These are phyloP conservation scores for Vaccinium macrocarpon DNA, from an alignment of 148 eudicot species.

Conservation along the genomic window DNA sequence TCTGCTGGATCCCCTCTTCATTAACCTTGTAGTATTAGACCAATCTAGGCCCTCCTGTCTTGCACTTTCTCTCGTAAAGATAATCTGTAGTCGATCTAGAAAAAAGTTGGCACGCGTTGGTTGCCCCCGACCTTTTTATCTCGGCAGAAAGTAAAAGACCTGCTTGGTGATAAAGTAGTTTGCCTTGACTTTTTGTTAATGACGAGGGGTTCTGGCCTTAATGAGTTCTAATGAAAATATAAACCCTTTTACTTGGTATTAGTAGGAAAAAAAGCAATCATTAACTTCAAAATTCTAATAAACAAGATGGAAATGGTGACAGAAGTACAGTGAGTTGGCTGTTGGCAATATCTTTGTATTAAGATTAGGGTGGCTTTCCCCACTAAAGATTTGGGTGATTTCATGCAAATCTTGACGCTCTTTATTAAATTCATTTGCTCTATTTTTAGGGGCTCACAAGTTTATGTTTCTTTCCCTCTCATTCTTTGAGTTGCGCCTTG, in stretches of 20 bases:
- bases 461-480: background rate
- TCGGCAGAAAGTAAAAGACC: background rate
- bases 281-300: background rate
- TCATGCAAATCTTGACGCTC: conserved; percentile 1
- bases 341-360: background rate
- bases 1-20: background rate
- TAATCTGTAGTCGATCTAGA: background rate
- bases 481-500: background rate
- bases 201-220: background rate
- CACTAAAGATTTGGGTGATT: background rate
- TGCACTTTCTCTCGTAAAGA: background rate
- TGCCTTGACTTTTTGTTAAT: background rate
- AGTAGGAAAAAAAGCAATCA: background rate
- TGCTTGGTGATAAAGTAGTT: background rate
- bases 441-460: background rate
- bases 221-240: background rate
- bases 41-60: background rate
- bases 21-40: background rate
- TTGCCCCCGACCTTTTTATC: background rate
- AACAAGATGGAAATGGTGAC: background rate
- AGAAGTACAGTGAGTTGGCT: background rate
- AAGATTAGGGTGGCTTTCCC: background rate
- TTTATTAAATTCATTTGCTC: background rate
- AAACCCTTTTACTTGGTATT: background rate
- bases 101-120: background rate